phyloP scores from a whole-genome alignment of 441 rosid genomes.

The Capsella rubella region DNA sequence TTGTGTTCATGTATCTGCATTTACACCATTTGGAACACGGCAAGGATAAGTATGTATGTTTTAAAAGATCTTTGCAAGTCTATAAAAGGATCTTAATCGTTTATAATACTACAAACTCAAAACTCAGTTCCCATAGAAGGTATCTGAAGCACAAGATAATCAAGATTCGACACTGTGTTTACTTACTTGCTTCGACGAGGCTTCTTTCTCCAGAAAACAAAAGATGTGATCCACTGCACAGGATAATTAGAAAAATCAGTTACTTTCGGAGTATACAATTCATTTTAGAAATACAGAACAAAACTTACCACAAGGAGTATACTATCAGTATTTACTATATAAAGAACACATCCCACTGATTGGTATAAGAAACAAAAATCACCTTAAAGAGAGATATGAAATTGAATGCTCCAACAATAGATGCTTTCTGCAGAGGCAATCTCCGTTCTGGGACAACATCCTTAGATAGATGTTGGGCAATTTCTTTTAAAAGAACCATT shows the following conservation, averaged over 20 bases:
- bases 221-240: slow-evolving; percentile 77
- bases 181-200: slow-evolving; percentile 91
- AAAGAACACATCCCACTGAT: not conserved
- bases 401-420: slow-evolving; percentile 55
- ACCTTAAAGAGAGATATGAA: slow-evolving; percentile 84
- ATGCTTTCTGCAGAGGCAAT: slow-evolving; percentile 58
- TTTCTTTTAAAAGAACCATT: slow-evolving; percentile 88
- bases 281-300: not conserved
- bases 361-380: slow-evolving; percentile 17
- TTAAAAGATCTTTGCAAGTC: not conserved
- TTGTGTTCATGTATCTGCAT: slow-evolving; percentile 69
- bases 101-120: slow-evolving; percentile 12
- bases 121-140: slow-evolving; percentile 4
- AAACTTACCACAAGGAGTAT: slow-evolving; percentile 16
- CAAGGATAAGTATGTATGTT: not conserved
- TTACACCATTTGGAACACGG: slow-evolving; percentile 18
- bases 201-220: slow-evolving; percentile 80
- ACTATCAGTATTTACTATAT: not conserved
- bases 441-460: slow-evolving; percentile 71
- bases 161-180: slow-evolving; percentile 7
- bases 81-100: slow-evolving; percentile 10
- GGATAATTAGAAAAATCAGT: slow-evolving; percentile 19
- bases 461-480: slow-evolving; percentile 87
- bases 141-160: slow-evolving; percentile 17
- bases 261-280: not conserved